These are phyloP conservation scores for Erigeron philadelphicus DNA, from an alignment of 140 eudicot species.

Conservation along the genomic window DNA sequence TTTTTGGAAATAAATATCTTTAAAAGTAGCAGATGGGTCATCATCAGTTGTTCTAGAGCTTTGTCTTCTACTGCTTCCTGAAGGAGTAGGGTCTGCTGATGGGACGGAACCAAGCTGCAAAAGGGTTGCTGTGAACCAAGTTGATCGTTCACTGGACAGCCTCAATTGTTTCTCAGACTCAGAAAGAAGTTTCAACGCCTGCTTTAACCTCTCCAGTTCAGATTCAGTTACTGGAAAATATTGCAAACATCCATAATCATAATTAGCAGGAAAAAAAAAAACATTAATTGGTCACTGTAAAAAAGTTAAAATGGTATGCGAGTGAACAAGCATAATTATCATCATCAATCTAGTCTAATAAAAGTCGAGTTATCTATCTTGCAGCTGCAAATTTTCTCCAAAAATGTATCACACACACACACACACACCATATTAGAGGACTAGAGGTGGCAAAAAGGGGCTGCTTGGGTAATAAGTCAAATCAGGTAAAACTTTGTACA, in stretches of 20 bases:
- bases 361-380: too few relatives aligned
- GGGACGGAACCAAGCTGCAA: conserved; percentile 76
- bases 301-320: not conserved
- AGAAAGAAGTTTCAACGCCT: conserved; percentile 81
- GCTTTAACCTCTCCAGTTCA: conserved; percentile 73
- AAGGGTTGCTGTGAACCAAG: conserved; percentile 92
- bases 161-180: conserved; percentile 91
- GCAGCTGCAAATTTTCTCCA: too few relatives aligned
- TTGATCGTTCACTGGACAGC: conserved; percentile 80
- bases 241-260: conserved; percentile 6
- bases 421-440: too few relatives aligned
- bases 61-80: conserved; percentile 71
- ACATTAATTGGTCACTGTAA: not conserved
- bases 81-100: conserved; percentile 64
- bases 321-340: not conserved
- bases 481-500: too few relatives aligned
- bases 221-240: conserved; percentile 54
- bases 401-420: too few relatives aligned
- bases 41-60: conserved; percentile 74
- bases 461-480: too few relatives aligned
- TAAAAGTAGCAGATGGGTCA: conserved; percentile 53
- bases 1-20: conserved; percentile 45
- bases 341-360: too few relatives aligned
- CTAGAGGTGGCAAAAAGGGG: too few relatives aligned
- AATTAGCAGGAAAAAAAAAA: conserved; percentile 12